These are phyloP conservation scores for Leishmania gerbilli DNA, from an alignment of 208 protist genomes.

Conservation along the genomic window DNA sequence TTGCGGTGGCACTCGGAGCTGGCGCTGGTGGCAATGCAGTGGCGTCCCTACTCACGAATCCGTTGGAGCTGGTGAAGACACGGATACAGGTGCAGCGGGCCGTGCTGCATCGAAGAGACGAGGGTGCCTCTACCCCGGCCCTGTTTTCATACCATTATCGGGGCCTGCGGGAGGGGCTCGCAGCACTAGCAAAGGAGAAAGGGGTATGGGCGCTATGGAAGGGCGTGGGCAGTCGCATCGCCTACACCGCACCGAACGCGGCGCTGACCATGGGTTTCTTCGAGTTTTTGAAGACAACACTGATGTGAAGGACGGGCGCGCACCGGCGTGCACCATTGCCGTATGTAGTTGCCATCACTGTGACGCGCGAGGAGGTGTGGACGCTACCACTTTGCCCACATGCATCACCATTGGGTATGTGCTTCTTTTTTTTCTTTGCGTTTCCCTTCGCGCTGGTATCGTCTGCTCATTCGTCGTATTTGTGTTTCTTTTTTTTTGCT, in stretches of 20 bases:
- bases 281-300: conserved; percentile 39
- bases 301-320: not conserved
- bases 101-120: conserved; percentile 27
- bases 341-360: not conserved
- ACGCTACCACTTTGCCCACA: not conserved
- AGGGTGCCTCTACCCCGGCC: not conserved
- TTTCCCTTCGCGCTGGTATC: not conserved
- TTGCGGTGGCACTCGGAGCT: conserved; percentile 46
- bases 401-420: not conserved
- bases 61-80: conserved; percentile 91
- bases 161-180: conserved; percentile 58
- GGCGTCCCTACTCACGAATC: conserved; percentile 81
- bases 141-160: conserved; percentile 69
- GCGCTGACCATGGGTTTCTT: conserved; percentile 87
- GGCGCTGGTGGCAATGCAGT: conserved; percentile 63
- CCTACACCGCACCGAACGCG: conserved; percentile 76
- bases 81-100: conserved; percentile 88
- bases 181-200: conserved; percentile 43
- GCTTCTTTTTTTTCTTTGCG: not conserved
- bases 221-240: conserved; percentile 58
- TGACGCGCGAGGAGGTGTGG: too few relatives aligned
- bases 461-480: not conserved
- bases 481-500: not conserved
- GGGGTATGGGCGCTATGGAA: conserved; percentile 67
- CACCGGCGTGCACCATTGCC: too few relatives aligned